These are phyloP conservation scores for Penicillium pancosmium DNA, from an alignment of 495 filamentous ascomycete species.

Conservation along the genomic window DNA sequence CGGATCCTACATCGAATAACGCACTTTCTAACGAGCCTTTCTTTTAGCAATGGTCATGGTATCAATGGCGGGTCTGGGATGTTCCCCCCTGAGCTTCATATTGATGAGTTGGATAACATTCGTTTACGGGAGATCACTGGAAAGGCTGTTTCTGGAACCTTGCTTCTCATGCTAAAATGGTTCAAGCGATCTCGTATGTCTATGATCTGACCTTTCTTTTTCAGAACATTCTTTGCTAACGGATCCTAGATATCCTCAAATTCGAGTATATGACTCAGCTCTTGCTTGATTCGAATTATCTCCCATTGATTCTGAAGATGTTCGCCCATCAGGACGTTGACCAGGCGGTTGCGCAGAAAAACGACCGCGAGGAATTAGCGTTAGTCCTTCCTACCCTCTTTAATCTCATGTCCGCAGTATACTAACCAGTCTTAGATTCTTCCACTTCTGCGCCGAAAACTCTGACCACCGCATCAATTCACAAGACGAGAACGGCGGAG, in stretches of 20 bases:
- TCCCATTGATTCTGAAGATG: slow-evolving; percentile 88
- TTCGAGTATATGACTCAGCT: slow-evolving; percentile 96
- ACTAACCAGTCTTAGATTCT: slow-evolving; percentile 71
- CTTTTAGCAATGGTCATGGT: slow-evolving; percentile 34
- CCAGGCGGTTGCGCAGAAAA: slow-evolving; percentile 78
- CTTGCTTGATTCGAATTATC: slow-evolving; percentile 88
- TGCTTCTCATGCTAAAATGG: slow-evolving; percentile 91
- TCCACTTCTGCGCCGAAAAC: slow-evolving; percentile 75
- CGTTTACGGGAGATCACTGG: slow-evolving; percentile 81
- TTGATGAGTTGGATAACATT: slow-evolving; percentile 78
- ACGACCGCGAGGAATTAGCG: slow-evolving; percentile 83
- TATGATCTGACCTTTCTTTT: neutral
- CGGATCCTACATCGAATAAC: neutral
- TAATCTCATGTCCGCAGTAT: neutral
- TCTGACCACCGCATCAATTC: slow-evolving; percentile 45
- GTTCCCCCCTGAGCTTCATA: slow-evolving; percentile 40
- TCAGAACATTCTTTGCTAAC: slow-evolving; percentile 21
- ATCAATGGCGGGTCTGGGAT: slow-evolving; percentile 39
- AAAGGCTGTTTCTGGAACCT: slow-evolving; percentile 85
- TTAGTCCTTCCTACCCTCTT: slow-evolving; percentile 39
- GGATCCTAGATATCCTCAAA: slow-evolving; percentile 76
- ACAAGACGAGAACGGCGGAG: slow-evolving; percentile 29
- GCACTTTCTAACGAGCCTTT: neutral
- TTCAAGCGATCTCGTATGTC: slow-evolving; percentile 89
- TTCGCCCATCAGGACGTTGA: slow-evolving; percentile 93